These are phyloP conservation scores for Oemleria cerasiformis DNA, from an alignment of 306 rosid genomes.

Conservation along the genomic window DNA sequence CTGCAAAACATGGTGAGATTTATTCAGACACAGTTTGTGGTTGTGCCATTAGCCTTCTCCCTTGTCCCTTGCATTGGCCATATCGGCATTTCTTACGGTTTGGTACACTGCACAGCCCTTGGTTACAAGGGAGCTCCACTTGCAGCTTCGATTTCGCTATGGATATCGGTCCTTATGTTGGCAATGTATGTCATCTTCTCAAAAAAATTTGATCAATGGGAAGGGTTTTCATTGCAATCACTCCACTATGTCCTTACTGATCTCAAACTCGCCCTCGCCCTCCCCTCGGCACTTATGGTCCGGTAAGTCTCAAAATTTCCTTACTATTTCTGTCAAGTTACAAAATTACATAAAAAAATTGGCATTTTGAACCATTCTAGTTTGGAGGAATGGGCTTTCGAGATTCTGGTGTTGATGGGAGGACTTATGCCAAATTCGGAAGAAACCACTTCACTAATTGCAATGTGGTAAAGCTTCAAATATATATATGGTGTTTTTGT, in stretches of 20 bases:
- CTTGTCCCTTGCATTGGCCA: constrained; percentile 52
- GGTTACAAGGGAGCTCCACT: constrained; percentile 66
- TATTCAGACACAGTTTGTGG: constrained; percentile 44
- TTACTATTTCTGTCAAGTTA: not conserved
- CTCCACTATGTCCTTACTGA: constrained; percentile 37
- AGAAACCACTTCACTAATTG: constrained; percentile 74
- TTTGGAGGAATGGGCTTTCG: constrained; percentile 93
- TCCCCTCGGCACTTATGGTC: constrained; percentile 81
- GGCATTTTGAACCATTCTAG: constrained; percentile 30
- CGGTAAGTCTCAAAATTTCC: constrained; percentile 44
- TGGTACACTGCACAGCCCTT: constrained; percentile 47
- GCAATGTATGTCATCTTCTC: constrained; percentile 42
- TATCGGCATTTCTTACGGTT: constrained; percentile 47
- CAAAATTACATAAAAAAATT: too few species aligned
- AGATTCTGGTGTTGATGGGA: constrained; percentile 73
- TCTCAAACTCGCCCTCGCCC: constrained; percentile 67
- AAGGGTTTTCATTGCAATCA: constrained; percentile 60
- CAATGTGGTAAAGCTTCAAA: constrained; percentile 63
- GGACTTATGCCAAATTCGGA: constrained; percentile 70
- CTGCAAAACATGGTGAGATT: constrained; percentile 67
- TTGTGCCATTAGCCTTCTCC: not conserved
- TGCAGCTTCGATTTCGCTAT: constrained; percentile 56
- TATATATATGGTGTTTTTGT: not conserved
- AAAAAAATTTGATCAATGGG: constrained; percentile 53
- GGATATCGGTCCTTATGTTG: constrained; percentile 49